These are phyloP conservation scores for Boletus subparvulus DNA, from an alignment of 768 basidiomycete genomes.

Conservation along the genomic window DNA sequence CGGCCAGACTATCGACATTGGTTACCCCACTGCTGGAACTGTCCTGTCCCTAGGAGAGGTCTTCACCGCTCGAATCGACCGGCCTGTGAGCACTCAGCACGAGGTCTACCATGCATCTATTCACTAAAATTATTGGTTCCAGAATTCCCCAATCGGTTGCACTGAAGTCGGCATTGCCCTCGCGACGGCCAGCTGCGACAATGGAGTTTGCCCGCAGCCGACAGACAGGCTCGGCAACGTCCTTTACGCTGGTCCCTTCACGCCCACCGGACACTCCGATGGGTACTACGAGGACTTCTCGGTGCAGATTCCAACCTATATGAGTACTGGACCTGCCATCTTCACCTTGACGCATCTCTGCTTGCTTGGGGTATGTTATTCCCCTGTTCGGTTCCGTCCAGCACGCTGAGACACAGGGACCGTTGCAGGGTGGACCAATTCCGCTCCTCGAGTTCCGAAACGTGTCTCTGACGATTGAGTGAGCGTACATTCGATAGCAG, in stretches of 20 bases:
- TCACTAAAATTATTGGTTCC: not conserved
- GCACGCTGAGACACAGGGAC: not conserved
- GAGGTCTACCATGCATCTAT: not conserved
- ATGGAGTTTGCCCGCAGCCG: constrained; percentile 25
- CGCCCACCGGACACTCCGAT: constrained; percentile 16
- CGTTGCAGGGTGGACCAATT: constrained; percentile 20
- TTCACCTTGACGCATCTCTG: constrained; percentile 32
- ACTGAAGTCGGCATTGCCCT: constrained; percentile 35
- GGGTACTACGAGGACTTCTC: constrained; percentile 32
- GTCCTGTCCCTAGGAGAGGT: constrained; percentile 14
- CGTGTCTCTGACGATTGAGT: constrained; percentile 18
- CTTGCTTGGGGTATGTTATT: constrained; percentile 27
- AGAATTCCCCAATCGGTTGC: constrained; percentile 19
- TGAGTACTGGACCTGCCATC: constrained; percentile 21
- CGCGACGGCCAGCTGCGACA: constrained; percentile 18
- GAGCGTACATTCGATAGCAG: not conserved
- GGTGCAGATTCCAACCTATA: constrained; percentile 11
- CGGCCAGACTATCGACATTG: constrained; percentile 30
- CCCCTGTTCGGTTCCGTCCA: not conserved
- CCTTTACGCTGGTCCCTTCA: constrained; percentile 31
- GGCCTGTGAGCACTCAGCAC: constrained; percentile 18
- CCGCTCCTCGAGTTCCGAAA: constrained; percentile 32
- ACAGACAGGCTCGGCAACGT: constrained; percentile 20
- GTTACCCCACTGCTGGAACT: constrained; percentile 20
- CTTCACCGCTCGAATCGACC: constrained; percentile 20